Evolutionary conservation across 345 rosid species (phyloP), one percentile per base, ranked within the genome.

Genomic region (Eucalyptus erythrocorys): DNA sequence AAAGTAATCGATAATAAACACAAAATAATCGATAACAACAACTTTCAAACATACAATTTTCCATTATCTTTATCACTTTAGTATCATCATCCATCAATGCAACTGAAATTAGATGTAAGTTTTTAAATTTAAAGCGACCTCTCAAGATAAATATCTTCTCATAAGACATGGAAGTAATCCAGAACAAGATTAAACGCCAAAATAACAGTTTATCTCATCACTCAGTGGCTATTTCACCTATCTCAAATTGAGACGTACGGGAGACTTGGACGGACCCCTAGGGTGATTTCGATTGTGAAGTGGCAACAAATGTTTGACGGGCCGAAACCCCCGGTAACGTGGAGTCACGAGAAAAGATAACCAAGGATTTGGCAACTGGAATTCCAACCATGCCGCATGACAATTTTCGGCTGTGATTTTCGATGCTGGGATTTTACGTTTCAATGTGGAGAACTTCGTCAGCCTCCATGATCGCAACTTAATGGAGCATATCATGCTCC

Each of bases 361-460:
- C 45, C 45, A 5, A 71, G 27, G 82, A 37, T 76, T 37, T 37
- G 47, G 47, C 13, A 10, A 76, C 27, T 71, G 22, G 82, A 71
- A 34, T 34, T 71, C 27, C 82, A 19, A 37, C 43, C 82, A 40
- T 76, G 82, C 47, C 47, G 13, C 82, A 22, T 76, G 47, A 40
- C 30, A 22, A 76, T 51, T n/a, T n/a, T 64, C 7, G 76, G 21
- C 76, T n/a, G 76, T 40, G 42, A 11, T 76, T 76, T 76, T 40
- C 27, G 30, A 40, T 40, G 6, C 26, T 19, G 26, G 81, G 81
- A 37, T 71, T 37, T 71, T 17, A 40, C 24, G 45, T 71, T 37
- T 47, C 21, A 50, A 89, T 68, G 68, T 91, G 93, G 92, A 88
- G 55, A 42, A 51, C 87, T 47, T 85, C 24, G 93, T 91, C 91